These are phyloP conservation scores for Malus orientalis DNA, from an alignment of 306 rosid genomes.

Conservation along the genomic window DNA sequence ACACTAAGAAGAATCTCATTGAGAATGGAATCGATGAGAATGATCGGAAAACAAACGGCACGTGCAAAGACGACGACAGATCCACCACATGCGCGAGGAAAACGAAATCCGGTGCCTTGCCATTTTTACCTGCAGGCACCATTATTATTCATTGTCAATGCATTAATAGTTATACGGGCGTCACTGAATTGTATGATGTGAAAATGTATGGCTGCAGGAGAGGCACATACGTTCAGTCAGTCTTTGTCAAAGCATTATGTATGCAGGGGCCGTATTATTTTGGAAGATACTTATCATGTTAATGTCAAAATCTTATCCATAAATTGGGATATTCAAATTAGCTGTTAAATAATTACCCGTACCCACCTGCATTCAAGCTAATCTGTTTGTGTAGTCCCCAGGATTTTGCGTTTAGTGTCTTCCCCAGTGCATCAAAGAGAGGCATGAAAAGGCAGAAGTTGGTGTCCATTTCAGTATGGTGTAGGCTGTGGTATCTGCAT, in stretches of 20 bases:
- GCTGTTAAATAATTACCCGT: no score
- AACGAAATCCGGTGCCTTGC: slow-evolving; percentile 64
- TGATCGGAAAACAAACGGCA: slow-evolving; percentile 46
- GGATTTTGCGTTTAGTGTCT: slow-evolving; percentile 54
- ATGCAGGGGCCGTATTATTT: no score
- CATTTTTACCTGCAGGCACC: slow-evolving; percentile 50
- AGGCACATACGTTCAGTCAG: not conserved
- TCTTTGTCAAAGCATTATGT: not conserved
- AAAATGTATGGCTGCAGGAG: not conserved
- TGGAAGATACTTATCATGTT: not conserved
- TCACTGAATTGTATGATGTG: no score
- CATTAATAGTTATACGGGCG: not conserved
- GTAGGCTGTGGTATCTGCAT: slow-evolving; percentile 79
- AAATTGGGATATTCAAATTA: no score
- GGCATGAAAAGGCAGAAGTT: slow-evolving; percentile 99
- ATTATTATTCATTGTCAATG: not conserved
- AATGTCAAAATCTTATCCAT: no score
- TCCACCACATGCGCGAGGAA: slow-evolving; percentile 93
- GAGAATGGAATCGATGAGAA: slow-evolving; percentile 49
- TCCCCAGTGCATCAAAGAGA: slow-evolving; percentile 71
- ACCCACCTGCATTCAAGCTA: slow-evolving; percentile 50
- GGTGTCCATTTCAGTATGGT: slow-evolving; percentile 60
- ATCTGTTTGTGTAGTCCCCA: slow-evolving; percentile 62
- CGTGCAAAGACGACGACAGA: slow-evolving; percentile 51
- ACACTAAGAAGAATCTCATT: slow-evolving; percentile 36